These are phyloP conservation scores for Microascus cirrosus DNA, from an alignment of 2,329 filamentous ascomycete species.

Conservation along the genomic window DNA sequence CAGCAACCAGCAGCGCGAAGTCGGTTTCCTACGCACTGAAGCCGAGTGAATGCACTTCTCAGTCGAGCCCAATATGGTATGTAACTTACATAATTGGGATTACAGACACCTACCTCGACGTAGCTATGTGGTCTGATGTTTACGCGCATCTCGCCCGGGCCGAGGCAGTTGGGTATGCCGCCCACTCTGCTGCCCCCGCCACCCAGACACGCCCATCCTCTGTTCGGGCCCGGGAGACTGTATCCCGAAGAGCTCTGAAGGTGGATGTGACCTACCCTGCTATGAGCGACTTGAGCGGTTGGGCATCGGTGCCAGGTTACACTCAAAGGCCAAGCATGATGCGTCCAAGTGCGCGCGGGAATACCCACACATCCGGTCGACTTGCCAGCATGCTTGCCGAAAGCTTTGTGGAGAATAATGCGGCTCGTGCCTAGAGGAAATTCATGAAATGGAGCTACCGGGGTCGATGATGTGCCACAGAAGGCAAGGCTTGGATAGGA, in stretches of 20 bases:
- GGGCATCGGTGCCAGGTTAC: slow-evolving; percentile 36
- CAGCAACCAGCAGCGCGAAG: slow-evolving; percentile 51
- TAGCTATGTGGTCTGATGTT: slow-evolving; percentile 26
- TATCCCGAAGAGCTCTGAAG: slow-evolving; percentile 51
- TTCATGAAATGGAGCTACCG: slow-evolving; percentile 8
- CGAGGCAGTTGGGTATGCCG: slow-evolving; percentile 44
- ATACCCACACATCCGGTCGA: slow-evolving; percentile 26
- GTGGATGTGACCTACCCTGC: slow-evolving; percentile 55
- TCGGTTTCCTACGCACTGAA: slow-evolving; percentile 59
- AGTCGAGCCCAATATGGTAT: slow-evolving; percentile 55
- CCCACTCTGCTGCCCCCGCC: slow-evolving; percentile 47
- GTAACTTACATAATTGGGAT: slow-evolving; percentile 65
- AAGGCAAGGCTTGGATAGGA: not conserved
- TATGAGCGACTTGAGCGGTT: slow-evolving; percentile 25
- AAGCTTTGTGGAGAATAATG: slow-evolving; percentile 29
- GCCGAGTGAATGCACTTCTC: slow-evolving; percentile 61
- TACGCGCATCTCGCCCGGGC: slow-evolving; percentile 45
- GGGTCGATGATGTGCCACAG: slow-evolving; percentile 6
- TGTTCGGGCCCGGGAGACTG: slow-evolving; percentile 46
- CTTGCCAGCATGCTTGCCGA: slow-evolving; percentile 31
- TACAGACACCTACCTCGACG: slow-evolving; percentile 51
- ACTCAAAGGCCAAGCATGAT: slow-evolving; percentile 31
- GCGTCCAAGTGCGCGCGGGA: slow-evolving; percentile 29
- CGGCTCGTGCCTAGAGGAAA: slow-evolving; percentile 7
- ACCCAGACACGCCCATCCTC: slow-evolving; percentile 36